These are phyloP conservation scores for Pythium guiyangense DNA, from an alignment of 352 stramenopile genomes.

Conservation along the genomic window DNA sequence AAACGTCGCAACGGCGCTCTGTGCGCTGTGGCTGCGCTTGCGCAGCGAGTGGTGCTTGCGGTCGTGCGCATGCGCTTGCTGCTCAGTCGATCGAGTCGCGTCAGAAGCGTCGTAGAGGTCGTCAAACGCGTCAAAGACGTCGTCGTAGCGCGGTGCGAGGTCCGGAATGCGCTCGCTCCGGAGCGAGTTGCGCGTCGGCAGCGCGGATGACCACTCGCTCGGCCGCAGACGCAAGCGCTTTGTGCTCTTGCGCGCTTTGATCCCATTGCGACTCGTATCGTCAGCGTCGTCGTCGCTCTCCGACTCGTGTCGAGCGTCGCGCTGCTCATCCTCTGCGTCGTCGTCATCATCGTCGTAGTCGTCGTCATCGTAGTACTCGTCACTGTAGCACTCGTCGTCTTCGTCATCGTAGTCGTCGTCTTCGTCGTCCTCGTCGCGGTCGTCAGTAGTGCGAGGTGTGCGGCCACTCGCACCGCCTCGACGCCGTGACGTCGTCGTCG, in stretches of 20 bases:
- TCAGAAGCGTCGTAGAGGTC: conserved; percentile 37
- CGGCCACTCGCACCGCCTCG: not conserved
- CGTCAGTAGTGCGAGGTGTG: too few relatives aligned
- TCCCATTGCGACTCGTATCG: not conserved
- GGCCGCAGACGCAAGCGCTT: conserved; percentile 2
- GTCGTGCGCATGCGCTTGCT: not conserved
- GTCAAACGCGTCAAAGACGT: conserved; percentile 51
- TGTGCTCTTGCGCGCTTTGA: conserved; percentile 3
- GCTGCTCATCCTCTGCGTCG: conserved; percentile 11
- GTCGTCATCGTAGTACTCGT: conserved; percentile 22
- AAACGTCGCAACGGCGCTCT: conserved; percentile 30
- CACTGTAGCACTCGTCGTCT: conserved; percentile 19
- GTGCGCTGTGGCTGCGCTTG: conserved; percentile 17
- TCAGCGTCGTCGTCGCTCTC: not conserved
- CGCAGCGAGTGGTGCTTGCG: conserved; percentile 11
- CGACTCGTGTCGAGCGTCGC: conserved; percentile 9
- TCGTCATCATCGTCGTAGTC: conserved; percentile 29
- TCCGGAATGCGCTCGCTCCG: conserved; percentile 16
- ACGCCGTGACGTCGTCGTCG: conserved; percentile 9
- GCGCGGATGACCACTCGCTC: conserved; percentile 3
- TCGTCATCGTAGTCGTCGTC: conserved; percentile 22
- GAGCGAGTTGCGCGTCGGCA: conserved; percentile 15
- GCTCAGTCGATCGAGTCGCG: not conserved
- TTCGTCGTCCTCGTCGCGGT: conserved; percentile 7
- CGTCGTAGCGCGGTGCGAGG: conserved; percentile 27